Evolutionary conservation across 192 early-diverging fungal species (phyloP).

Genomic region (Mortierella alpina): DNA sequence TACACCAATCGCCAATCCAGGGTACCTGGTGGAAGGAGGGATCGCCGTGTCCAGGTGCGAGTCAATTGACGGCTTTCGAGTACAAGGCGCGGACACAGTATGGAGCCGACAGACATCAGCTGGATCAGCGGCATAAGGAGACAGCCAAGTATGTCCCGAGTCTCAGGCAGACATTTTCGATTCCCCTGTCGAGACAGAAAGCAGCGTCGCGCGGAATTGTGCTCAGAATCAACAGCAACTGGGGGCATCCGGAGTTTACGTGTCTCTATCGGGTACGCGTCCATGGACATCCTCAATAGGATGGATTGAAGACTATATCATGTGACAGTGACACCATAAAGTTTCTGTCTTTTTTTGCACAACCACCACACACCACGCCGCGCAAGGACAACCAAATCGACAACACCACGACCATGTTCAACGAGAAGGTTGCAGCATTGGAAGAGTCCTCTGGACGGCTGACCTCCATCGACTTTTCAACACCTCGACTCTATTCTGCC

Average conservation of each 20-base stretch:
- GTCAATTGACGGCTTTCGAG: conserved; percentile 27
- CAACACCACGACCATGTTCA: conserved; percentile 4
- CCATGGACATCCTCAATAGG: conserved; percentile 56
- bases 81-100: conserved; percentile 57
- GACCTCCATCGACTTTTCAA: conserved; percentile 23
- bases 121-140: not conserved
- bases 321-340: not conserved
- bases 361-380: not conserved
- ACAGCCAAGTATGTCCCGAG: conserved; percentile 34
- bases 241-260: conserved; percentile 75
- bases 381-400: not conserved
- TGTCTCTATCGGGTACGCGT: conserved; percentile 80
- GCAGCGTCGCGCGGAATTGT: conserved; percentile 52
- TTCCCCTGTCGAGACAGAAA: conserved; percentile 55
- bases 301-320: not conserved
- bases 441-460: conserved; percentile 39
- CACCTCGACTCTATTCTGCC: conserved; percentile 39
- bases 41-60: conserved; percentile 21
- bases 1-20: conserved; percentile 2
- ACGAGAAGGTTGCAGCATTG: conserved; percentile 19
- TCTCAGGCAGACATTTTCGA: conserved; percentile 37
- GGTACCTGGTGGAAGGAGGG: conserved; percentile 32
- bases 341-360: not conserved
- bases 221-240: conserved; percentile 72
- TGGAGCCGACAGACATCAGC: conserved; percentile 1